Percentiles rank a stretch among this genome's conserved stretches.
phyloP scores from a whole-genome alignment of 2,329 filamentous ascomycete species.

The Periglandula ipomoeae region DNA sequence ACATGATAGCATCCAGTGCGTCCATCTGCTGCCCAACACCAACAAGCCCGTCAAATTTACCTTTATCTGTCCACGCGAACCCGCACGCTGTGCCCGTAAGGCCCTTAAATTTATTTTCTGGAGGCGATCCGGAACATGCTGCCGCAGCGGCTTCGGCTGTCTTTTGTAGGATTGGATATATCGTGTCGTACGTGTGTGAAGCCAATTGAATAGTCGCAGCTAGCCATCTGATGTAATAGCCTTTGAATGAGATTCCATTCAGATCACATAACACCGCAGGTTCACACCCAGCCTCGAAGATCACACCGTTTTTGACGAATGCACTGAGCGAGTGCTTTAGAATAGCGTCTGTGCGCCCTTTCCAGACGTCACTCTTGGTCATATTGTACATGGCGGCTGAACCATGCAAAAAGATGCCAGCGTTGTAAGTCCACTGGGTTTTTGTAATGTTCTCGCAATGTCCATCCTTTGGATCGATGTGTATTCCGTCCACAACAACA shows the following conservation, averaged over 20 bases:
- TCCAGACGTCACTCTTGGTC: constrained; percentile 35
- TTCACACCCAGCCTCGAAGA: constrained; percentile 54
- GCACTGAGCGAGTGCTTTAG: constrained; percentile 33
- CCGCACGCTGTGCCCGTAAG: constrained; percentile 36
- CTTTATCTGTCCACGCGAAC: constrained; percentile 37
- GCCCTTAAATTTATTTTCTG: no score
- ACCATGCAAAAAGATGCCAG: constrained; percentile 42
- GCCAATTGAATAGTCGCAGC: constrained; percentile 38
- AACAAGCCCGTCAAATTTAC: constrained; percentile 37
- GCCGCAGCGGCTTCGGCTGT: constrained; percentile 40
- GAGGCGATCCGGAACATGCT: constrained; percentile 39
- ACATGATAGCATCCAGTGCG: constrained; percentile 42
- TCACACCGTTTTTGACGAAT: constrained; percentile 45
- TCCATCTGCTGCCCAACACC: constrained; percentile 49
- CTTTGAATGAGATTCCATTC: constrained; percentile 52
- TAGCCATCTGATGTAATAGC: constrained; percentile 42
- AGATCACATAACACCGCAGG: constrained; percentile 37
- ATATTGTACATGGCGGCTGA: constrained; percentile 51
- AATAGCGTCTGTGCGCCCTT: constrained; percentile 39
- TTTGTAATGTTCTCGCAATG: constrained; percentile 44
- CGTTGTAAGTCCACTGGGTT: constrained; percentile 47
- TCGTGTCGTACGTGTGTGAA: constrained; percentile 34
- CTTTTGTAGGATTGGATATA: constrained; percentile 35
- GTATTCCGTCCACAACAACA: no score
- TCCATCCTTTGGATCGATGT: constrained; percentile 45